Conservation (phyloP, 371 early-diverging fungal genomes). For the Choanephora cucurbitarum region DNA sequence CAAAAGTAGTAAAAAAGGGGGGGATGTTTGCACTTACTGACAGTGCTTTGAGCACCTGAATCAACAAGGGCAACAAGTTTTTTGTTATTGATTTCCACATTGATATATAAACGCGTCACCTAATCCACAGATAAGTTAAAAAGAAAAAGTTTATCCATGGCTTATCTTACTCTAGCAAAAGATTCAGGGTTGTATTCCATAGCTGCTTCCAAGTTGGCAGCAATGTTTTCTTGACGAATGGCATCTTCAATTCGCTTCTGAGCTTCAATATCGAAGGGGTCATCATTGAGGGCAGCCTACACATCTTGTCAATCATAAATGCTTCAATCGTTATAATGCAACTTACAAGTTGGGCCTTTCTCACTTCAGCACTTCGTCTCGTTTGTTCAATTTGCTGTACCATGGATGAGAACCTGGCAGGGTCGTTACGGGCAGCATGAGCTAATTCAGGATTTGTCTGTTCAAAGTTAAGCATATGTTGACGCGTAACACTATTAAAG, state of each 20-base stretch:
- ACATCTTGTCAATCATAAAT: no score
- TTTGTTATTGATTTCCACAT: slow-evolving; percentile 84
- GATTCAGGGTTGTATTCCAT: slow-evolving; percentile 96
- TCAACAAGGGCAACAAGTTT: slow-evolving; percentile 95
- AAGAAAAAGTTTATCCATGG: no score
- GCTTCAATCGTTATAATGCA: no score
- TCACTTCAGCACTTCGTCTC: slow-evolving; percentile 57
- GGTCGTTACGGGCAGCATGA: slow-evolving; percentile 66
- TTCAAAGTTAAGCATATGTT: background rate
- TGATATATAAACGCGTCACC: slow-evolving; percentile 90
- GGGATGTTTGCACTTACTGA: slow-evolving; percentile 73
- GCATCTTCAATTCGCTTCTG: slow-evolving; percentile 91
- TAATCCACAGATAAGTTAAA: slow-evolving; percentile 14
- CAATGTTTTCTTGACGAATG: slow-evolving; percentile 86
- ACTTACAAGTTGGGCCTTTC: slow-evolving; percentile 57
- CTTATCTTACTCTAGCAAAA: slow-evolving; percentile 77
- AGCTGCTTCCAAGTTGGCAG: slow-evolving; percentile 85
- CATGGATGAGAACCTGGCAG: slow-evolving; percentile 63
- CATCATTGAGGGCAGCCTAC: slow-evolving; percentile 36
- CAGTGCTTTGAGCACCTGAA: slow-evolving; percentile 96
- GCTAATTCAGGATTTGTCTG: slow-evolving; percentile 77
- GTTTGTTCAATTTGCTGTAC: slow-evolving; percentile 67
- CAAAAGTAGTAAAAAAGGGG: no score
- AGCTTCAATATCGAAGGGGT: slow-evolving; percentile 90
- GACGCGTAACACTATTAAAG: slow-evolving; percentile 1